Percentiles rank a stretch among this genome's conserved stretches.
Evolutionary conservation across 768 basidiomycete genomes (phyloP).

Genomic region (Agaricus blazei): DNA sequence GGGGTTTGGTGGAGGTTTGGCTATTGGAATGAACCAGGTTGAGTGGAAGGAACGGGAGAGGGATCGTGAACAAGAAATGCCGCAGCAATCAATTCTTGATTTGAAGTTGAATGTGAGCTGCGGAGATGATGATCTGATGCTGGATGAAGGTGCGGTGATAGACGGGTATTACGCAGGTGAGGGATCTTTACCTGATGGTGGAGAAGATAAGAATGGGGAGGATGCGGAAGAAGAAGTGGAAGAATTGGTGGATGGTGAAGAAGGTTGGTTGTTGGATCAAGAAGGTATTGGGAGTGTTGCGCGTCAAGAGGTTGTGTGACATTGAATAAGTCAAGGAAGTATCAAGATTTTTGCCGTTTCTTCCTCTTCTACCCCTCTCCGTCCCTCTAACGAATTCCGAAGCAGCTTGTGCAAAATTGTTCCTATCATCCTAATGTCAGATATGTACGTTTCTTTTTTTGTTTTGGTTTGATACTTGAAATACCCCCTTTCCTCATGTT

Average conservation of each 20-base stretch:
- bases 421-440: too few species aligned
- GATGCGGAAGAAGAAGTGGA: conserved; percentile 17
- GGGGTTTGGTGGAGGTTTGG: conserved; percentile 14
- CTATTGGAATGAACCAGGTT: conserved; percentile 10
- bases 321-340: not conserved
- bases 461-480: too few species aligned
- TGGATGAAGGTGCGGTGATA: conserved; percentile 11
- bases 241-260: conserved; percentile 23
- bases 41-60: conserved; percentile 10
- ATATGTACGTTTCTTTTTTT: too few species aligned
- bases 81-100: not conserved
- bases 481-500: too few species aligned
- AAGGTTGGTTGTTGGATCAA: conserved; percentile 25
- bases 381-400: too few species aligned
- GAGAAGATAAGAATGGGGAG: conserved; percentile 15
- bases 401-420: too few species aligned
- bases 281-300: conserved; percentile 22
- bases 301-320: conserved; percentile 20
- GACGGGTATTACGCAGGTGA: conserved; percentile 12
- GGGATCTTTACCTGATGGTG: conserved; percentile 4
- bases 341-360: too few species aligned
- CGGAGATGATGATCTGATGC: too few species aligned
- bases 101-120: not conserved
- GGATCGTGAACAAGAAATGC: not conserved
- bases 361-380: not conserved